Conservation (phyloP, 73 alveolate species). For the Paramecium caudatum region DNA sequence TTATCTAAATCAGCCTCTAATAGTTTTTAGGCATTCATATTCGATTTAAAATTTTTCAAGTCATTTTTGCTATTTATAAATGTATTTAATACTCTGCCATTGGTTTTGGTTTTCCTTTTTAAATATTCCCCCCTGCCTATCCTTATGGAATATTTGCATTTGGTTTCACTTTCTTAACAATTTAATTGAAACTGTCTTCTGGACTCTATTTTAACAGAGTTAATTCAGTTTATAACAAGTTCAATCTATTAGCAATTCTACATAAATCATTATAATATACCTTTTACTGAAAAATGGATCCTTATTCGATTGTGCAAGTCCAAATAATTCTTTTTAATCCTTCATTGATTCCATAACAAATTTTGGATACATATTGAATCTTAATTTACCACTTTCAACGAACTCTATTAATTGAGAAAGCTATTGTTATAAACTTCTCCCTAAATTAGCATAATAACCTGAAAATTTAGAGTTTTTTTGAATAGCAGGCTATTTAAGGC, state of each 20-base stretch:
- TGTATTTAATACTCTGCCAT: neutral
- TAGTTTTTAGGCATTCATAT: constrained; percentile 16
- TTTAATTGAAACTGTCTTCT: neutral
- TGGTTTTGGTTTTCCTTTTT: neutral
- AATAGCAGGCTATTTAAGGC: constrained; percentile 20
- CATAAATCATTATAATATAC: neutral
- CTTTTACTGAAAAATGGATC: neutral
- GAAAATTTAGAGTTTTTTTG: neutral
- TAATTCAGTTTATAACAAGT: neutral
- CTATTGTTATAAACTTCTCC: neutral
- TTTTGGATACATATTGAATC: constrained; percentile 18
- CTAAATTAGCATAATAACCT: neutral
- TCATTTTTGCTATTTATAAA: neutral
- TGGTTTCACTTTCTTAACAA: constrained; percentile 12
- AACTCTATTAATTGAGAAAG: neutral
- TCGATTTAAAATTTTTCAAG: neutral
- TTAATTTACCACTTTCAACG: constrained; percentile 57
- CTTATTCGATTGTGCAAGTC: neutral
- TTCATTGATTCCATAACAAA: neutral
- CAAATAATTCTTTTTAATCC: neutral
- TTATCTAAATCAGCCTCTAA: constrained; percentile 5
- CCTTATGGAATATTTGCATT: neutral
- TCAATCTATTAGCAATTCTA: constrained; percentile 55
- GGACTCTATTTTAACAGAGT: neutral
- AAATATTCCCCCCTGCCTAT: neutral